These are phyloP conservation scores for Malassezia furfur DNA, from an alignment of 1,284 basidiomycete species.

Conservation along the genomic window DNA sequence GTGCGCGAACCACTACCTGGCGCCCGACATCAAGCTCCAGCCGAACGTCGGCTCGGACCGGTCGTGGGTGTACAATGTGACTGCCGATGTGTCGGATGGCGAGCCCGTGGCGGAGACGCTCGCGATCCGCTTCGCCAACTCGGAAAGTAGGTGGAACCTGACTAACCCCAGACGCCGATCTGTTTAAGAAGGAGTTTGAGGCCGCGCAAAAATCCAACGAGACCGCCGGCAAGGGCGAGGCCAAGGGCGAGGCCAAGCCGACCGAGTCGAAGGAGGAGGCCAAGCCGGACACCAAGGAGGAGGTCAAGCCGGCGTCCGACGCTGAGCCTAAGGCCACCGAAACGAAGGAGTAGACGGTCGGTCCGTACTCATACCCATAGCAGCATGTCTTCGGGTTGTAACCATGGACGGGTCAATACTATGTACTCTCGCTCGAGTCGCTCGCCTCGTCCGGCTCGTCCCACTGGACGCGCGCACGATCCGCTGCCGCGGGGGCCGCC, in stretches of 20 bases:
- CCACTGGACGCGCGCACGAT: background rate
- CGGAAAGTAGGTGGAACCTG: conserved; percentile 55
- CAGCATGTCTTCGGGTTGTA: conserved; percentile 1
- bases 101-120: conserved; percentile 85
- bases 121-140: conserved; percentile 94
- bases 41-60: conserved; percentile 98
- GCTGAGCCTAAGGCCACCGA: background rate
- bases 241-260: conserved; percentile 19
- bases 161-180: conserved; percentile 31
- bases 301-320: background rate
- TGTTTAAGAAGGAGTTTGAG: conserved; percentile 46
- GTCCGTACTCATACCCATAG: conserved; percentile 1
- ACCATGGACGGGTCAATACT: background rate
- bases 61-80: conserved; percentile 90
- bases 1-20: conserved; percentile 94
- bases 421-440: background rate
- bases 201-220: conserved; percentile 24
- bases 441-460: background rate
- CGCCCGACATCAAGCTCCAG: conserved; percentile 82
- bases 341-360: background rate
- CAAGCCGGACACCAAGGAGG: background rate
- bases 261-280: conserved; percentile 9
- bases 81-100: conserved; percentile 74
- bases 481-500: background rate
- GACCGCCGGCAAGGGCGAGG: conserved; percentile 15